A percentile compares a stretch with the other conserved stretches of the same genome.
Conservation (phyloP, 495 filamentous ascomycete species). For the Choiromyces venosus region DNA sequence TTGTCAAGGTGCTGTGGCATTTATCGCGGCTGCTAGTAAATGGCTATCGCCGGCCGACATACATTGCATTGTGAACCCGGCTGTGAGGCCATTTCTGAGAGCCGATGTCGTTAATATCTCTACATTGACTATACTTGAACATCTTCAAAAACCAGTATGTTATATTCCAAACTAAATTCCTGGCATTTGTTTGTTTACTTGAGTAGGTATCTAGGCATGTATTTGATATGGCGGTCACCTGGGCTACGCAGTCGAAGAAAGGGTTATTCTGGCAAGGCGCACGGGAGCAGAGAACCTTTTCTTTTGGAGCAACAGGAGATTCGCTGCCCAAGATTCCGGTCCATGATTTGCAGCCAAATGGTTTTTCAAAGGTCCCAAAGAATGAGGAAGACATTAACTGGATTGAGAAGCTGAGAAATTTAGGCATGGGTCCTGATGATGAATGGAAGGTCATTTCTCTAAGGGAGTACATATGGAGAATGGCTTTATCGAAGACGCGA, state of each 20-base stretch:
- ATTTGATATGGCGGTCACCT: conserved; percentile 77
- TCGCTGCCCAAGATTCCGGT: conserved; percentile 45
- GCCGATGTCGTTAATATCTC: conserved; percentile 57
- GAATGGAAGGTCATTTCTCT: conserved; percentile 84
- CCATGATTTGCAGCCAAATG: conserved; percentile 42
- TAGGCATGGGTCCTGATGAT: conserved; percentile 77
- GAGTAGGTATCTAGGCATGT: conserved; percentile 55
- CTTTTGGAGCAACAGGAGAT: conserved; percentile 53
- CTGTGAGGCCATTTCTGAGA: conserved; percentile 78
- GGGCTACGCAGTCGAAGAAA: conserved; percentile 74
- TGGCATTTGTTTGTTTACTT: conserved; percentile 42
- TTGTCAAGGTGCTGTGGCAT: conserved; percentile 60
- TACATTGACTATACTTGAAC: conserved; percentile 69
- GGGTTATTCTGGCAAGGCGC: conserved; percentile 80
- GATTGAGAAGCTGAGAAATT: conserved; percentile 73
- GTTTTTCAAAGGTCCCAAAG: conserved; percentile 53
- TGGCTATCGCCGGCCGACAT: conserved; percentile 77
- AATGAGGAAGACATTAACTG: conserved; percentile 98
- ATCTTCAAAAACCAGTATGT: conserved; percentile 64
- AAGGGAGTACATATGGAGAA: conserved; percentile 85
- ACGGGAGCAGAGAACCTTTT: conserved; percentile 60
- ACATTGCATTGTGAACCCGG: conserved; percentile 72
- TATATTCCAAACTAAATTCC: conserved; percentile 15
- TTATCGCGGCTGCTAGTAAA: conserved; percentile 68
- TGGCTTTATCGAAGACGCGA: conserved; percentile 62